Conservation (phyloP, 164 flowering plant genomes). For the Stephania cephalantha region DNA sequence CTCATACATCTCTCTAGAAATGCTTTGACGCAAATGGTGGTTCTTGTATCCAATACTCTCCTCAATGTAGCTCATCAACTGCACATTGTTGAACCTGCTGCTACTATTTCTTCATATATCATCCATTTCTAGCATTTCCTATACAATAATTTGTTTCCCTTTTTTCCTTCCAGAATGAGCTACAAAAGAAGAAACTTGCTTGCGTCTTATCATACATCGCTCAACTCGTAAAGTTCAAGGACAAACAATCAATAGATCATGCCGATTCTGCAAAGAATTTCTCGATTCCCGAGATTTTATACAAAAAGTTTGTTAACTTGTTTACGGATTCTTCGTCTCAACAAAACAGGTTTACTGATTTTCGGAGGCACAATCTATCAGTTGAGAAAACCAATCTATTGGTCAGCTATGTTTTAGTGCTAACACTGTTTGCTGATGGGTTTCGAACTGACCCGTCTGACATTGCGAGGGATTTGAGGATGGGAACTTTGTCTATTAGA, state of each 20-base stretch:
- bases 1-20: no score
- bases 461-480: constrained; percentile 69
- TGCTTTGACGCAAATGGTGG: not conserved
- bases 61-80: not conserved
- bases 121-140: not conserved
- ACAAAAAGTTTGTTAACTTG: constrained; percentile 40
- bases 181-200: constrained; percentile 43
- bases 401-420: constrained; percentile 66
- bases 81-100: no score
- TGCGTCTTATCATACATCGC: constrained; percentile 61
- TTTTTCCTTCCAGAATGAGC: constrained; percentile 43
- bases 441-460: constrained; percentile 56
- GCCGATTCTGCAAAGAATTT: constrained; percentile 40
- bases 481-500: constrained; percentile 31
- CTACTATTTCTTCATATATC: not conserved
- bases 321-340: constrained; percentile 26
- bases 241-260: constrained; percentile 36
- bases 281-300: constrained; percentile 45
- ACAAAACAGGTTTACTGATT: constrained; percentile 29
- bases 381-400: constrained; percentile 51
- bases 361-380: constrained; percentile 30
- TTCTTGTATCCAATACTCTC: not conserved
- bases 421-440: constrained; percentile 61
- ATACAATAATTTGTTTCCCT: not conserved
- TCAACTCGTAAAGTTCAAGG: constrained; percentile 73